Percentiles rank a stretch among this genome's conserved stretches.
These are phyloP conservation scores for Lipomyces starkeyi DNA, from an alignment of 805 yeast genomes.

Conservation along the genomic window DNA sequence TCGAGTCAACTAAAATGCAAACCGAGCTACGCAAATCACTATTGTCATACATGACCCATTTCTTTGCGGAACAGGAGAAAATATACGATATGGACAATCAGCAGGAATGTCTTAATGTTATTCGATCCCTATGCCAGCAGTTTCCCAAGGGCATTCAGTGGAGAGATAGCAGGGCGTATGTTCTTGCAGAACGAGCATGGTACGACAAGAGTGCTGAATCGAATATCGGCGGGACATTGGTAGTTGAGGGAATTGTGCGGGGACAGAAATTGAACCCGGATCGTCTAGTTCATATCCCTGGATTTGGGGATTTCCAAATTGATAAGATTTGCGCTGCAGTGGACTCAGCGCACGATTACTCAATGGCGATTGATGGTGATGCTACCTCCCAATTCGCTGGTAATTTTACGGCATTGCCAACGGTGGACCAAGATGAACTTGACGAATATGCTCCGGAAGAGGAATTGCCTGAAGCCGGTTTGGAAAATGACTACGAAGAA, in stretches of 20 bases:
- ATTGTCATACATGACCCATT: slow-evolving; percentile 69
- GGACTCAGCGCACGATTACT: slow-evolving; percentile 45
- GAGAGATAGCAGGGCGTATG: slow-evolving; percentile 92
- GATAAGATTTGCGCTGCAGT: slow-evolving; percentile 60
- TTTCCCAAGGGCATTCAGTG: slow-evolving; percentile 84
- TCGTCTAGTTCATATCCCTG: slow-evolving; percentile 83
- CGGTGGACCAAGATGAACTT: slow-evolving; percentile 43
- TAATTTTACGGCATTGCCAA: slow-evolving; percentile 39
- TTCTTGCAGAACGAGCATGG: slow-evolving; percentile 70
- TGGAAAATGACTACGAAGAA: slow-evolving; percentile 44
- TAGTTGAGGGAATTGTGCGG: slow-evolving; percentile 80
- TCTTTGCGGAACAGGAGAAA: slow-evolving; percentile 81
- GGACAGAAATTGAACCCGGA: slow-evolving; percentile 75
- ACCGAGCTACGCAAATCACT: slow-evolving; percentile 69
- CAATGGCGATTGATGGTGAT: slow-evolving; percentile 44
- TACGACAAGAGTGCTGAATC: slow-evolving; percentile 50
- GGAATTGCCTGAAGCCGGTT: slow-evolving; percentile 41
- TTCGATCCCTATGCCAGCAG: slow-evolving; percentile 81
- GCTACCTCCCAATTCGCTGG: slow-evolving; percentile 8
- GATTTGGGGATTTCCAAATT: slow-evolving; percentile 85
- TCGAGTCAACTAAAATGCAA: slow-evolving; percentile 78
- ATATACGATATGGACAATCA: slow-evolving; percentile 70
- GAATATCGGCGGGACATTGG: slow-evolving; percentile 24
- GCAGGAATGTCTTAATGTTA: slow-evolving; percentile 73
- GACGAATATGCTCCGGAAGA: slow-evolving; percentile 41